Evolutionary conservation across 306 rosid species (phyloP), one percentile per base, ranked within the genome.

Genomic region (Quercus alba): DNA sequence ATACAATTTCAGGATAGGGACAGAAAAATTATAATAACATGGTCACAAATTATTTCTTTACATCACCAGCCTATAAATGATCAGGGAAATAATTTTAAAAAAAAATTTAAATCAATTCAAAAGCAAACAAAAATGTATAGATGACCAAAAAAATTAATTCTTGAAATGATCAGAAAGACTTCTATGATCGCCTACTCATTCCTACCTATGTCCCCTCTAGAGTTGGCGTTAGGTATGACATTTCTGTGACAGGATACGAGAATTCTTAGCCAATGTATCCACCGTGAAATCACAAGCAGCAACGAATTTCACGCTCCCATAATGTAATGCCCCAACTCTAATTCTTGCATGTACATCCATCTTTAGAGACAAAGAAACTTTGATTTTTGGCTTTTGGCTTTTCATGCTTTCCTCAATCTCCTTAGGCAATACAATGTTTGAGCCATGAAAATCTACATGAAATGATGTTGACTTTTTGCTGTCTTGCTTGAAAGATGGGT

Each of bases 161-260:
- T 21, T 9, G 4, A 4, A 58, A 58, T 23, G 11, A 7, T 28
- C 28, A 23, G 67, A 23, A 59, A 41, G 8, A 41, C 5, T 59
- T 59, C 67, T 59, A 59, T 26, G 26, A 21, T 9, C 64, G 25
- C 14, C 31, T 20, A 59, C 67, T 59, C 66, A 56, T 59, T 59
- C 66, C 66, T 59, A 21, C 13, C 5, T 23, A 59, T 8, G 25
- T 15, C 4, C 7, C 67, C 67, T 61, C 25, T 23, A 10, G 14
- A 56, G 55, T 17, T 77, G 73, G 54, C 82, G 78, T 74, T 79
- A 56, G 0, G 85, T 84, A 26, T 69, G 21, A 23, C 96, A 90
- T 75, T 86, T 79, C 56, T 85, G 89, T 15, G 88, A 85, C 76
- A 87, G 61, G 51, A 91, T n/a, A 0, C 73, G 76, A 44, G 85